Evolutionary conservation across 2,329 filamentous ascomycete species (phyloP).

Genomic region (Neodidymelliopsis sp.): DNA sequence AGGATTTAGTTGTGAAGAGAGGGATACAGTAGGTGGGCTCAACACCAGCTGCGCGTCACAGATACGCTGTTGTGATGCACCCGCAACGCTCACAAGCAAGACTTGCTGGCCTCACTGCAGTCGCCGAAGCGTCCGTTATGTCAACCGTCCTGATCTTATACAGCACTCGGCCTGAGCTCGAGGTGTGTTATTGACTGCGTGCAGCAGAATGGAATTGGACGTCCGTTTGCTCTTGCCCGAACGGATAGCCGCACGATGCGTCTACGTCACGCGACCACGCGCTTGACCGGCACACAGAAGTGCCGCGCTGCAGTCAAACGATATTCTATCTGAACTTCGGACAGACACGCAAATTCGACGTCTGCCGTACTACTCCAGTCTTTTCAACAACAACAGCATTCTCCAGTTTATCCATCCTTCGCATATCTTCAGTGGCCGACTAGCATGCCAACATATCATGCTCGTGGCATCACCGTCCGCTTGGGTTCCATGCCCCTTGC

Average conservation of each 20-base stretch:
- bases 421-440: background rate
- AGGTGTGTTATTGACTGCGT: too few species aligned
- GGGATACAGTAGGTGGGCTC: too few species aligned
- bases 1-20: too few species aligned
- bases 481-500: slow-evolving; percentile 36
- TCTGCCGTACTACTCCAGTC: background rate
- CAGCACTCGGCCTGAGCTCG: too few species aligned
- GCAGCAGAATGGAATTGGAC: slow-evolving; percentile 6
- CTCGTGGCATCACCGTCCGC: slow-evolving; percentile 34
- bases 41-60: too few species aligned
- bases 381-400: slow-evolving; percentile 2
- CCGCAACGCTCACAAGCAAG: too few species aligned
- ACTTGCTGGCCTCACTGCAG: too few species aligned
- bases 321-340: slow-evolving; percentile 6
- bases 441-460: slow-evolving; percentile 44
- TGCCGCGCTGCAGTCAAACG: slow-evolving; percentile 1
- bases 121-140: too few species aligned
- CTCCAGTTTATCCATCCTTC: background rate
- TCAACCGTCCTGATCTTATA: too few species aligned
- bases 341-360: background rate
- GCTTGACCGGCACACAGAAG: slow-evolving; percentile 10
- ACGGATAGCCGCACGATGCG: slow-evolving; percentile 16
- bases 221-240: slow-evolving; percentile 20
- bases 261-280: slow-evolving; percentile 26
- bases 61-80: too few species aligned